Evolutionary conservation across 805 yeast species (phyloP), one percentile per base, ranked within the genome.

Genomic region (Wickerhamomyces bisporus): DNA sequence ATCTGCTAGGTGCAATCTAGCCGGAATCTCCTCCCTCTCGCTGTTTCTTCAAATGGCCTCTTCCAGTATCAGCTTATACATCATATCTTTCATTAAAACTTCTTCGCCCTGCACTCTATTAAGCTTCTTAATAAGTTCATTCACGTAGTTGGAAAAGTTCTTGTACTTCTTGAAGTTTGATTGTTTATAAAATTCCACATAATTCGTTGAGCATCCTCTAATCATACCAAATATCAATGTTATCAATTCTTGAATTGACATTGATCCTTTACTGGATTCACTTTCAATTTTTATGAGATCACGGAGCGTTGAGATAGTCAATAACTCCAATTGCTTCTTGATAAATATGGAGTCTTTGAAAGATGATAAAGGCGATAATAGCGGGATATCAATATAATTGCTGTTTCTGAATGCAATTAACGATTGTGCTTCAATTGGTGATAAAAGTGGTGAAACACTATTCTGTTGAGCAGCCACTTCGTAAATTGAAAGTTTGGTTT

Each of bases 281-380:
- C 18, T 17, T 16, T 9, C n/a, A 4, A 10, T 3, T 20, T n/a
- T 19, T 6, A 30, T 16, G 6, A 11, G 6, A 13, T n/a, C 32
- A 12, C 20, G 17, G 16, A 17, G 26, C 5, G 11, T 27, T 18
- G 6, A 5, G 7, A 60, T 42, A 4, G 65, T 47, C 9, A 59
- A 32, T 15, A 62, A 35, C 40, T 69, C 71, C 4, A 65, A 59
- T 38, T 64, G 58, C 27, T 65, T 51, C 41, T 60, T 58, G 1
- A 66, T 59, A 40, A 56, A 61, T 1, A 52, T 36, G 0, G 60
- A 58, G 45, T 68, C 68, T 30, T 58, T 59, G 28, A 58, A 50
- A 3, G 69, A 53, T 3, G 71, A 57, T 21, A 65, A 44, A 13
- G 59, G 61, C n/a, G 61, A 56, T 9, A 56, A 33, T 24, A 58